Base-by-base conservation (phyloP, 169 alveolate species). In the Toxoplasma gondii region DNA sequence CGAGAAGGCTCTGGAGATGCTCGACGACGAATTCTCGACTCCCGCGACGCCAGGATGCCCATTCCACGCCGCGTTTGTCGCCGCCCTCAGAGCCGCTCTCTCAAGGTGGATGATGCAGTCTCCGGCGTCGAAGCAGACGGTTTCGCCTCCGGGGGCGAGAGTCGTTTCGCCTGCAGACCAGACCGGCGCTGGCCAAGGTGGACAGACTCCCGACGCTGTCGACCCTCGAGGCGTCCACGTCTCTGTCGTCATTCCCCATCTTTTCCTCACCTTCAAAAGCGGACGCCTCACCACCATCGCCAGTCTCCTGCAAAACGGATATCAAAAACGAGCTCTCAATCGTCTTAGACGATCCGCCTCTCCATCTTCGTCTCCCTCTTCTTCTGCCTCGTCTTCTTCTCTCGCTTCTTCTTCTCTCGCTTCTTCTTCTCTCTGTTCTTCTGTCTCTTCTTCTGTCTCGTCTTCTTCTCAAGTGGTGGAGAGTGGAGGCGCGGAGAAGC, bases 221-320 rank as follows among this genome's bases (percentile, higher is more conserved):
- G 86, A 9, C n/a, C 44, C 86, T 2, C 39, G 86, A 19, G 86
- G 86, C 27, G 86, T 78, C 22, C 86, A 78, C n/a, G 44, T 78
- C 39, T 78, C 45, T 31, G 39, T 78, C 29, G 86, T 78, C 39
- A 78, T 78, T 38, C 86, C 86, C 2, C 86, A 78, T 45, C 39
- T 78, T 19, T 78, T 78, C n/a, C 44, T 78, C 39, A 78, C 86
- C 86, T 78, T 36, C 45, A n/a, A n/a, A n/a, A 78, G 86, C 24
- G 86, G 86, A 2, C 39, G n/a, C 12, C 86, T 78, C 45, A 78
- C 86, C 27, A 36, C 86, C 45, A 78, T 78, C 27, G 39, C 86
- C 43, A 17, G 45, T 12, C 22, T 78, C 45, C 86, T 78, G 19
- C 49, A 78, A 45, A 78, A 9, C 27, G 86, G 86, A 10, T 78